Base-by-base conservation (phyloP, 1,284 basidiomycete species). In the Apiotrichum porosum region DNA sequence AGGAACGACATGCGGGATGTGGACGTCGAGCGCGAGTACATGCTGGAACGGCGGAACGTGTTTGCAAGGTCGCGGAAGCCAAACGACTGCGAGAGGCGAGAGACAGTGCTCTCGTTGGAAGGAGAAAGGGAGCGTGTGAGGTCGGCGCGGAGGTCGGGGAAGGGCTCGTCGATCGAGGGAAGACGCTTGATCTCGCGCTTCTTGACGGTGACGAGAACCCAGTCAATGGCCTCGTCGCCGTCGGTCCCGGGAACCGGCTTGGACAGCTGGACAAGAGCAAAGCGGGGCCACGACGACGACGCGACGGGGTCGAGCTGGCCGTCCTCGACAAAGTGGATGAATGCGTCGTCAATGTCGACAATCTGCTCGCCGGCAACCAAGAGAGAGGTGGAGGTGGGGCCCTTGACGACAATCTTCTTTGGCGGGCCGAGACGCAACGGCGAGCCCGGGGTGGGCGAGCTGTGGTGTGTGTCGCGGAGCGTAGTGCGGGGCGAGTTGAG, bases 271-370 rank as follows among this genome's bases (percentile, higher is more conserved):
- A 63, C 49, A 28, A 68, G 54, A 4, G 60, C 50, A 47, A 67
- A 68, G 14, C 55, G 43, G 2, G 68, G 66, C 68, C 66, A 71
- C 6, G 31, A 35, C 1, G 37, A 17, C 0, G 51, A 51, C 3
- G 52, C 52, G 2, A 51, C 26, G 4, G 51, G 34, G 42, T 71
- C 67, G 1, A 58, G 48, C 37, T 61, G 63, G 21, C 52, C 64
- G 39, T 71, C 67, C 28, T 67, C 61, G 15, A 63, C 58, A 49
- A 68, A 69, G 8, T 57, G 35, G 17, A 66, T 49, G 54, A 71
- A 71, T 2, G 53, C 49, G 37, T 71, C 66, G 36, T 71, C 67
- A 18, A 66, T 45, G 6, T 62, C 60, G 32, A 64, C 51, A 18
- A 63, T 35, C 14, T 54, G 57, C 44, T 68, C 65, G 0, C 42